Evolutionary conservation across 352 stramenopile genomes (phyloP).

Genomic region (Pelagophyceae sp.): DNA sequence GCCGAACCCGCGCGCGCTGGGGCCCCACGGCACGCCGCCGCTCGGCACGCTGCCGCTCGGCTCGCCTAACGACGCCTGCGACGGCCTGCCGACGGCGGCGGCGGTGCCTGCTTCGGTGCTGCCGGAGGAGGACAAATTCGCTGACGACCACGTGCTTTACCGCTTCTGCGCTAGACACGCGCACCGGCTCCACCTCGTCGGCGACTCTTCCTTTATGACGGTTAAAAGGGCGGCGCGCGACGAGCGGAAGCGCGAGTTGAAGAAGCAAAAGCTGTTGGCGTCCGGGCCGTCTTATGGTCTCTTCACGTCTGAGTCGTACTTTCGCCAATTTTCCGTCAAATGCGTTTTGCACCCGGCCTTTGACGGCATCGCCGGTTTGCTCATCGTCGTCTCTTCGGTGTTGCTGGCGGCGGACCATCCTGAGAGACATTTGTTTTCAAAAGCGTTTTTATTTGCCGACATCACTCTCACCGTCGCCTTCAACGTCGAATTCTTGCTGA

Average conservation of each 20-base stretch:
- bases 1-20: too few species aligned
- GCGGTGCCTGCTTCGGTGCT: too few species aligned
- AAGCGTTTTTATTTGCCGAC: background rate
- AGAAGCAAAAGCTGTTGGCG: background rate
- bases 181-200: background rate
- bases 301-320: too few species aligned
- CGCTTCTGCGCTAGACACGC: background rate
- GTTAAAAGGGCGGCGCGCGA: background rate
- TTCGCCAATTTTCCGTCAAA: too few species aligned
- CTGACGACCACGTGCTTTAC: conserved; percentile 8
- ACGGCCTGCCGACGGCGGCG: background rate
- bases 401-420: conserved; percentile 41
- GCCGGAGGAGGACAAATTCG: background rate
- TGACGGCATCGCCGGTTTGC: conserved; percentile 33
- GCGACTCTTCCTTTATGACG: background rate
- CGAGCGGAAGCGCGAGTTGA: conserved; percentile 21
- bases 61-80: too few species aligned
- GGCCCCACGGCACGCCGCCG: background rate
- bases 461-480: conserved; percentile 56
- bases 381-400: conserved; percentile 42
- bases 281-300: too few species aligned
- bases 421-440: background rate
- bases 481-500: conserved; percentile 55
- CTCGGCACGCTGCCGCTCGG: too few species aligned
- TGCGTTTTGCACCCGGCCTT: too few species aligned